phyloP scores from a whole-genome alignment of 1,139 yeast species.

The Magnusiomyces tetraspermus region DNA sequence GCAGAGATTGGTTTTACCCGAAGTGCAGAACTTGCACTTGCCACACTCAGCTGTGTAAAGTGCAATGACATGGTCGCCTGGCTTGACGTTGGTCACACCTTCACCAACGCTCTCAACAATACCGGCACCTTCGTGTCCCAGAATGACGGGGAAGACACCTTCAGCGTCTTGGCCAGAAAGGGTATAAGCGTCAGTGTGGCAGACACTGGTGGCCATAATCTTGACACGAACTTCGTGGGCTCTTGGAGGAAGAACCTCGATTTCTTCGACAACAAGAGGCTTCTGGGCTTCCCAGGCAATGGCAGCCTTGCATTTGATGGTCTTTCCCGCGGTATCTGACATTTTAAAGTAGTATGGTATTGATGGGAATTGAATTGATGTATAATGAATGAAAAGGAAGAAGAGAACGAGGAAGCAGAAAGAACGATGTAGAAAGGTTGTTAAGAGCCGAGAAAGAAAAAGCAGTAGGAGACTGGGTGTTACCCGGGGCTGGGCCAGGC shows the following conservation, averaged over 20 bases:
- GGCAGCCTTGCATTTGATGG: constrained; percentile 89
- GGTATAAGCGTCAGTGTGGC: constrained; percentile 98
- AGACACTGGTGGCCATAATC: constrained; percentile 80
- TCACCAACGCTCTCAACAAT: constrained; percentile 88
- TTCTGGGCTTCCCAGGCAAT: constrained; percentile 91
- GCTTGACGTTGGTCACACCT: constrained; percentile 78
- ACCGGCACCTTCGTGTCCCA: constrained; percentile 98
- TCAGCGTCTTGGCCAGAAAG: constrained; percentile 92
- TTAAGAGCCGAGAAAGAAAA: too few relatives aligned
- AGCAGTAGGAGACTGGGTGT: too few relatives aligned
- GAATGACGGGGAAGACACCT: constrained; percentile 77
- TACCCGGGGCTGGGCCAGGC: too few relatives aligned
- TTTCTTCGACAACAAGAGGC: constrained; percentile 75
- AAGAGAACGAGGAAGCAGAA: too few relatives aligned
- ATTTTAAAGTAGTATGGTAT: too few relatives aligned
- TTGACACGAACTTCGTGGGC: constrained; percentile 97
- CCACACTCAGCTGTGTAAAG: constrained; percentile 94
- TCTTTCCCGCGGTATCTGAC: constrained; percentile 34
- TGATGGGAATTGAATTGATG: too few relatives aligned
- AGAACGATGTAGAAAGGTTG: too few relatives aligned
- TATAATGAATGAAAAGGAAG: too few relatives aligned
- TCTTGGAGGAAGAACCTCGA: constrained; percentile 86
- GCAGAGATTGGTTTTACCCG: constrained; percentile 94
- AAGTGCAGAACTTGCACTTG: constrained; percentile 88
- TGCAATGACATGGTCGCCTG: constrained; percentile 86